These are phyloP conservation scores for Arthrobotrys entomopaga DNA, from an alignment of 2,329 filamentous ascomycete genomes.

Conservation along the genomic window DNA sequence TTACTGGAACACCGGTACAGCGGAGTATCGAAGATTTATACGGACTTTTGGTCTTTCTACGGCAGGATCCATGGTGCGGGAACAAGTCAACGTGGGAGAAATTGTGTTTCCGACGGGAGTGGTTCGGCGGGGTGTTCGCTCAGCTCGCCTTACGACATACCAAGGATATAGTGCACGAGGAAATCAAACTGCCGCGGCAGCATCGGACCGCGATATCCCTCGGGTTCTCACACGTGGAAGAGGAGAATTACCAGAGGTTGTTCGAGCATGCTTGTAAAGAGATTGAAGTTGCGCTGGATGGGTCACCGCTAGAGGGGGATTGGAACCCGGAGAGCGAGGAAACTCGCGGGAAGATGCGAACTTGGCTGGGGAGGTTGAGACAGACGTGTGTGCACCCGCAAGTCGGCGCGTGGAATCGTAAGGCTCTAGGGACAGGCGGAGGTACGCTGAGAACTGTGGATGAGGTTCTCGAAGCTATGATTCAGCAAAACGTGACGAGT, in stretches of 20 bases:
- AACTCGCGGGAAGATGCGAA: conserved; percentile 77
- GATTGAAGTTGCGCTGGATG: conserved; percentile 71
- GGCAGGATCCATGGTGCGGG: conserved; percentile 78
- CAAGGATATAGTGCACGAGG: conserved; percentile 80
- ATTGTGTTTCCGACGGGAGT: conserved; percentile 70
- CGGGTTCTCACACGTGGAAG: conserved; percentile 89
- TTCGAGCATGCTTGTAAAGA: conserved; percentile 79
- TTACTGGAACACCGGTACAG: conserved; percentile 89
- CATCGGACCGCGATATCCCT: conserved; percentile 78
- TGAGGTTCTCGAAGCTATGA: conserved; percentile 85
- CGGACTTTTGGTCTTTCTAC: conserved; percentile 82
- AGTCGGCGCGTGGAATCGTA: conserved; percentile 74
- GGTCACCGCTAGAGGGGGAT: conserved; percentile 61
- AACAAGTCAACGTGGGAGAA: conserved; percentile 74
- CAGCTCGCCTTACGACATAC: conserved; percentile 83
- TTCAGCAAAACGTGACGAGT: conserved; percentile 78
- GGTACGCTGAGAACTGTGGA: conserved; percentile 81
- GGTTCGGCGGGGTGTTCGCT: conserved; percentile 76
- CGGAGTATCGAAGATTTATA: conserved; percentile 70
- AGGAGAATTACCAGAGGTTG: conserved; percentile 83
- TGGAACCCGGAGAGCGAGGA: conserved; percentile 73
- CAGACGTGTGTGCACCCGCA: conserved; percentile 89
- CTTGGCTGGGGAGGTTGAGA: conserved; percentile 79
- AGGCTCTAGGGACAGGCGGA: conserved; percentile 69
- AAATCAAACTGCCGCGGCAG: conserved; percentile 82